phyloP scores from a whole-genome alignment of 164 flowering plant species.

The Vitis cinerea region DNA sequence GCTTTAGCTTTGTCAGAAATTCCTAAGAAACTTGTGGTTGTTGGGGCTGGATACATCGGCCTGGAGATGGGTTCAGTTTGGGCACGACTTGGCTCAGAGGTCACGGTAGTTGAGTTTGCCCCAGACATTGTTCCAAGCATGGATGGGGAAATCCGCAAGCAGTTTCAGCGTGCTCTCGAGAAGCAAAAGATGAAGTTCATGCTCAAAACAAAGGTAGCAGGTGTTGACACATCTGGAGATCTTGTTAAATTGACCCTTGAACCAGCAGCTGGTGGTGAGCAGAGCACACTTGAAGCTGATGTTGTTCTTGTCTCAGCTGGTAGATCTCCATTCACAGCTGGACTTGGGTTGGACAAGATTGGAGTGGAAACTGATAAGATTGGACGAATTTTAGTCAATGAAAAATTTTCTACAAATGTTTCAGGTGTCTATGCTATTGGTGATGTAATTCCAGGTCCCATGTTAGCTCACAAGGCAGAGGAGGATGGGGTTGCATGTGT shows the following conservation, averaged over 20 bases:
- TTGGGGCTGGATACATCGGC: constrained; percentile 94
- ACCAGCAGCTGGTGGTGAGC: constrained; percentile 87
- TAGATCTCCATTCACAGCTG: constrained; percentile 70
- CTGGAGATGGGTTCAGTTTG: constrained; percentile 95
- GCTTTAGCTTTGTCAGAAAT: constrained; percentile 71
- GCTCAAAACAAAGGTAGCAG: constrained; percentile 88
- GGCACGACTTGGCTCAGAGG: constrained; percentile 87
- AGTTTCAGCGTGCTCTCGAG: constrained; percentile 81
- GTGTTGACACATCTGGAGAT: constrained; percentile 62
- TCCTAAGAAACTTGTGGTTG: constrained; percentile 84
- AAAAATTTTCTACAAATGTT: constrained; percentile 60
- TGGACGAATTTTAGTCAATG: constrained; percentile 69
- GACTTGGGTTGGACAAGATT: constrained; percentile 73
- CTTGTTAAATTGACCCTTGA: constrained; percentile 75
- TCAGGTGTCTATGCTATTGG: constrained; percentile 82
- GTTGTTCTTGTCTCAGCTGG: constrained; percentile 93
- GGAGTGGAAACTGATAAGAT: constrained; percentile 79
- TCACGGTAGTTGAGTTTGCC: constrained; percentile 86
- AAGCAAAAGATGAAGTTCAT: constrained; percentile 88
- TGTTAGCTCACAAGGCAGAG: constrained; percentile 95
- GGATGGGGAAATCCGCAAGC: constrained; percentile 82
- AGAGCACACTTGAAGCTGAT: constrained; percentile 78
- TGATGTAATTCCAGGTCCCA: constrained; percentile 91
- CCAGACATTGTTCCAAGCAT: constrained; percentile 83
- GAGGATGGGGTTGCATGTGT: constrained; percentile 95